phyloP scores from a whole-genome alignment of 768 basidiomycete species.

The Rhizopogon vinicolor region DNA sequence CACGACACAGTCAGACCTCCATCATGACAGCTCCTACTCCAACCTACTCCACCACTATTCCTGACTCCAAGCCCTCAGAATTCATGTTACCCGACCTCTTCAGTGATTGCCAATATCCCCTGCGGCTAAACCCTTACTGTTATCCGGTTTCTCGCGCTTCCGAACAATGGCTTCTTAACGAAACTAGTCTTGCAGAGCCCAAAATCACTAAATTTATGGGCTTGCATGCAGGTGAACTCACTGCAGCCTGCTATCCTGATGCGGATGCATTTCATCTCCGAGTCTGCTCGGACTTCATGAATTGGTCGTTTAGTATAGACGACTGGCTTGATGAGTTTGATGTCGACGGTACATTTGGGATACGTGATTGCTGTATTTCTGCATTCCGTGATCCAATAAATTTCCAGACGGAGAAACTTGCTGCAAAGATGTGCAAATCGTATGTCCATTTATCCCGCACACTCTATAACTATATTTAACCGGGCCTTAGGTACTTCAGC shows the following conservation, averaged over 20 bases:
- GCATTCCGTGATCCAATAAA: constrained; percentile 25
- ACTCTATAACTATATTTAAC: background rate
- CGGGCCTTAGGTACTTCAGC: constrained; percentile 29
- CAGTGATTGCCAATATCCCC: background rate
- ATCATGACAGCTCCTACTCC: constrained; percentile 21
- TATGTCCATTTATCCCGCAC: constrained; percentile 13
- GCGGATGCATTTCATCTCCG: constrained; percentile 52
- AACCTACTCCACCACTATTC: constrained; percentile 10
- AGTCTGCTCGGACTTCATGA: constrained; percentile 66
- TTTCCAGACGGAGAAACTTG: constrained; percentile 23
- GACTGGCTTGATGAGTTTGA: constrained; percentile 38
- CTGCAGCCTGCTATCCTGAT: constrained; percentile 59
- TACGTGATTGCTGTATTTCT: constrained; percentile 25
- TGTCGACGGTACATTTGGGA: constrained; percentile 23
- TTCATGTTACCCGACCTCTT: constrained; percentile 37
- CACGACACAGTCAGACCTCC: background rate
- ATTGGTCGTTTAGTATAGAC: constrained; percentile 37
- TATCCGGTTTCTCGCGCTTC: background rate
- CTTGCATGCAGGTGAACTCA: constrained; percentile 63
- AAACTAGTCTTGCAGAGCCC: constrained; percentile 25
- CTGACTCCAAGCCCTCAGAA: constrained; percentile 5
- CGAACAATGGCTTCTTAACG: constrained; percentile 6
- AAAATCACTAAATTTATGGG: constrained; percentile 40
- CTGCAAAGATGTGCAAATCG: constrained; percentile 30
- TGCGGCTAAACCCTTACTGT: background rate